These are phyloP conservation scores for Quercus phellos DNA, from an alignment of 331 rosid species.

Conservation along the genomic window DNA sequence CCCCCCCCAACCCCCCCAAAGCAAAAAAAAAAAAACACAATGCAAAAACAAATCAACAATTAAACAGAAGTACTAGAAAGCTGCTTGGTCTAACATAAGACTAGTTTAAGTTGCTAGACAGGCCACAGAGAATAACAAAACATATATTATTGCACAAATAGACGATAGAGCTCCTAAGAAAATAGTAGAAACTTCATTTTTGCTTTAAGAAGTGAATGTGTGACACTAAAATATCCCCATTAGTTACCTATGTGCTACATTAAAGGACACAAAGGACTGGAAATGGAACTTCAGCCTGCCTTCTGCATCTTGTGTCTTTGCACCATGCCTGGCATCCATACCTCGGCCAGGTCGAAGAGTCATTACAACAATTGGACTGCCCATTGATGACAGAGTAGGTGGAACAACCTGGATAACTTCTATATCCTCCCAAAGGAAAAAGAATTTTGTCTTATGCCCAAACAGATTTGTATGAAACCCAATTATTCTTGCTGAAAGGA, in stretches of 20 bases:
- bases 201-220: slow-evolving; percentile 9
- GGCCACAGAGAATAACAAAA: not conserved
- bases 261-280: slow-evolving; percentile 94
- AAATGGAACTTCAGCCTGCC: slow-evolving; percentile 92
- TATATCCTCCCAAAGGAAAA: slow-evolving; percentile 93
- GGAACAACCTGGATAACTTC: slow-evolving; percentile 71
- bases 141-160: not conserved
- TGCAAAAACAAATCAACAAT: not conserved
- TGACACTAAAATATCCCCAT: slow-evolving; percentile 2
- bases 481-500: slow-evolving; percentile 83
- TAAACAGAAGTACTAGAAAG: not conserved
- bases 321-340: slow-evolving; percentile 86
- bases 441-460: slow-evolving; percentile 87
- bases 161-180: not conserved
- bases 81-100: not conserved
- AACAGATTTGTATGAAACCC: slow-evolving; percentile 93
- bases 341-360: slow-evolving; percentile 87
- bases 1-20: not conserved
- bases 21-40: not conserved
- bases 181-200: not conserved
- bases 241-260: slow-evolving; percentile 76
- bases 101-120: not conserved
- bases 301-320: slow-evolving; percentile 72
- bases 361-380: slow-evolving; percentile 73
- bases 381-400: slow-evolving; percentile 92